A percentile compares a stretch with the other conserved stretches of the same genome.
Evolutionary conservation across 805 yeast species (phyloP).

Genomic region (Myxozyma sirexii): DNA sequence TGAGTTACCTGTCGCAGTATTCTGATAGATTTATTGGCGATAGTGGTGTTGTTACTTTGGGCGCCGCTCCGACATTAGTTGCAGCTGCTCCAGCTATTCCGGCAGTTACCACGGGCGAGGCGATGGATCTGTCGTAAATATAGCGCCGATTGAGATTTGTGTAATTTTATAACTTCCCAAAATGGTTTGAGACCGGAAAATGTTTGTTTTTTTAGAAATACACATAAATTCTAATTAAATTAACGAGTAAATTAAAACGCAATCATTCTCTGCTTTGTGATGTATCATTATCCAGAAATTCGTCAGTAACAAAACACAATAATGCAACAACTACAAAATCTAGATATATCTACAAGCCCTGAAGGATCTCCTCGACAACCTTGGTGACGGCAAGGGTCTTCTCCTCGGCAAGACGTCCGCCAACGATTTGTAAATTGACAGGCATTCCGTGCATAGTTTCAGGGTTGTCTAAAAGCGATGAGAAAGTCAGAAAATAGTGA

Average conservation of each 20-base stretch:
- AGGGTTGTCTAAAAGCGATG: slow-evolving; percentile 23
- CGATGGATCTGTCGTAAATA: slow-evolving; percentile 20
- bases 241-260: no score
- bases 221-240: neutral
- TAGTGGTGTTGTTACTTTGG: slow-evolving; percentile 50
- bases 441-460: slow-evolving; percentile 37
- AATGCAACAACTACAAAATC: neutral
- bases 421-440: slow-evolving; percentile 35
- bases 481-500: neutral
- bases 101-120: slow-evolving; percentile 12
- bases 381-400: slow-evolving; percentile 33
- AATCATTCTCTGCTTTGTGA: no score
- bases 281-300: no score
- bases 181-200: neutral
- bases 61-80: slow-evolving; percentile 9
- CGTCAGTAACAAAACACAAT: no score
- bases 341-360: slow-evolving; percentile 6
- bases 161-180: slow-evolving; percentile 2
- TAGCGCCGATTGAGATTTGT: neutral
- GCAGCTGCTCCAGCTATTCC: slow-evolving; percentile 16
- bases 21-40: slow-evolving; percentile 75
- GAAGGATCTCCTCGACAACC: slow-evolving; percentile 36
- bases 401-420: slow-evolving; percentile 36
- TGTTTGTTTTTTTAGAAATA: neutral
- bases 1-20: slow-evolving; percentile 74